phyloP scores from a whole-genome alignment of 1,139 yeast genomes.

The Suhomyces chickasaworum region DNA sequence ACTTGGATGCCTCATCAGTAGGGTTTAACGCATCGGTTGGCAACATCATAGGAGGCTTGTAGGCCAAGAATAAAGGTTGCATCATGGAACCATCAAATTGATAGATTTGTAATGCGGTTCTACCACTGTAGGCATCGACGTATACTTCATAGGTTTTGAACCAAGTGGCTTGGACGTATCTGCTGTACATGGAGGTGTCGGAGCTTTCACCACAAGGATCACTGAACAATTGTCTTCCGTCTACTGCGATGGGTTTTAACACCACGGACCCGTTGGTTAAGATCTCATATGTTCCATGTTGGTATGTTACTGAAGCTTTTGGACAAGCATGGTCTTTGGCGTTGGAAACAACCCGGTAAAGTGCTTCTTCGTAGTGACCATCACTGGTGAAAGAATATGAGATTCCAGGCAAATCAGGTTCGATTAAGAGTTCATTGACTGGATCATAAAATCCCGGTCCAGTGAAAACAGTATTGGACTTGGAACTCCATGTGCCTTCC shows the following conservation, averaged over 20 bases:
- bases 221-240: slow-evolving; percentile 88
- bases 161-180: slow-evolving; percentile 69
- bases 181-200: slow-evolving; percentile 57
- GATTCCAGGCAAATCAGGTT: slow-evolving; percentile 94
- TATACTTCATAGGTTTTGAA: slow-evolving; percentile 60
- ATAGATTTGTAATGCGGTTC: slow-evolving; percentile 71
- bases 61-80: slow-evolving; percentile 89
- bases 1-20: slow-evolving; percentile 51
- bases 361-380: slow-evolving; percentile 88
- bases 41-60: slow-evolving; percentile 92
- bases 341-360: slow-evolving; percentile 74
- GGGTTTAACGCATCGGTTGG: slow-evolving; percentile 93
- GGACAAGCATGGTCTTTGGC: slow-evolving; percentile 80
- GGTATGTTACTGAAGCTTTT: slow-evolving; percentile 75
- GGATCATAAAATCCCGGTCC: slow-evolving; percentile 98
- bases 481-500: slow-evolving; percentile 95
- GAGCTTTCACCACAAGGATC: slow-evolving; percentile 74
- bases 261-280: slow-evolving; percentile 65
- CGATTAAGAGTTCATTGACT: slow-evolving; percentile 87
- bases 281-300: slow-evolving; percentile 81
- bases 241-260: slow-evolving; percentile 76
- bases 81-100: slow-evolving; percentile 80
- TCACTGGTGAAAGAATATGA: slow-evolving; percentile 90
- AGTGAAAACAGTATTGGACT: slow-evolving; percentile 90
- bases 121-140: slow-evolving; percentile 81